Evolutionary conservation across 768 basidiomycete species (phyloP).

Genomic region (Pleurotus giganteus): DNA sequence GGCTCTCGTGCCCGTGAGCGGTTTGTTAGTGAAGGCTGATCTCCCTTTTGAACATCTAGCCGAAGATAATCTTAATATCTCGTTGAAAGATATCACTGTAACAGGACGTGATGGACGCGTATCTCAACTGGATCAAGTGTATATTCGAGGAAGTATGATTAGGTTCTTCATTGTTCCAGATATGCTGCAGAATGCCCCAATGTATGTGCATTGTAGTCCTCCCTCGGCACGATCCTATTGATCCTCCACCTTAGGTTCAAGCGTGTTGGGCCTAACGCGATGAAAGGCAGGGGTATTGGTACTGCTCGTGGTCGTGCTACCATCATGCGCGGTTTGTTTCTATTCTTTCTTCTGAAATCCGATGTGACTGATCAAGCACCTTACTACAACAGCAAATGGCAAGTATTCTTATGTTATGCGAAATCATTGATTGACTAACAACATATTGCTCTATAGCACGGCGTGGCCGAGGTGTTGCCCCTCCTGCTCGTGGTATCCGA

Average conservation of each 20-base stretch:
- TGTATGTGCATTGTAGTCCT: conserved; percentile 54
- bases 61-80: conserved; percentile 98
- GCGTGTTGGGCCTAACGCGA: conserved; percentile 95
- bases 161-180: conserved; percentile 99
- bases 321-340: conserved; percentile 82
- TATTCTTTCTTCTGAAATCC: conserved; percentile 7
- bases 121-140: conserved; percentile 97
- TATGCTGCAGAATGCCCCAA: conserved; percentile 98
- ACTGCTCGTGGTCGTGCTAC: conserved; percentile 98
- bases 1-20: conserved; percentile 19
- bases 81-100: conserved; percentile 93
- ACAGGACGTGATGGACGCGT: conserved; percentile 98
- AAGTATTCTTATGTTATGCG: conserved; percentile 18
- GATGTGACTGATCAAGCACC: conserved; percentile 17
- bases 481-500: conserved; percentile 76
- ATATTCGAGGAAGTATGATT: conserved; percentile 97
- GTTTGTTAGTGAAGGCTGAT: conserved; percentile 5
- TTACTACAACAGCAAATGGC: conserved; percentile 69
- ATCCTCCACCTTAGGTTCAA: conserved; percentile 78
- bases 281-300: conserved; percentile 98
- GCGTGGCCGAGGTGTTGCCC: conserved; percentile 78
- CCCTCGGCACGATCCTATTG: background rate
- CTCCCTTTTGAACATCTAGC: conserved; percentile 47
- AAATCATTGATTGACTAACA: conserved; percentile 7
- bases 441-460: conserved; percentile 53